These are phyloP conservation scores for Pseudocercospora vitis DNA, from an alignment of 2,329 filamentous ascomycete species.

Conservation along the genomic window DNA sequence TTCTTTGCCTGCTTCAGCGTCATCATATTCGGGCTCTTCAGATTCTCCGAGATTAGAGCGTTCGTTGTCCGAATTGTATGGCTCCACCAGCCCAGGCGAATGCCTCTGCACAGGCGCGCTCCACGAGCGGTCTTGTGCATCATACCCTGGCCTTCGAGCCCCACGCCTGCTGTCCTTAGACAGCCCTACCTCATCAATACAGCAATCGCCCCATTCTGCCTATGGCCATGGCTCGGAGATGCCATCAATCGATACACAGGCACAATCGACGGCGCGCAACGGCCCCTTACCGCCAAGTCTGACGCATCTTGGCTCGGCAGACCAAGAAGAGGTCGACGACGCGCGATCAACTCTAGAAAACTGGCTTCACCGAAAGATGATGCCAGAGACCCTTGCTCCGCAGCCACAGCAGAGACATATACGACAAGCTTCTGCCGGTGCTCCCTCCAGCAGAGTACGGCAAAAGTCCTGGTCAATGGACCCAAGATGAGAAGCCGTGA, in stretches of 20 bases:
- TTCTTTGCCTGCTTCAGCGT: slow-evolving; percentile 14
- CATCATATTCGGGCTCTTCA: slow-evolving; percentile 13
- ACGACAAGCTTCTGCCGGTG: not conserved
- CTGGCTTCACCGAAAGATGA: slow-evolving; percentile 1
- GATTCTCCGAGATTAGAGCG: slow-evolving; percentile 9
- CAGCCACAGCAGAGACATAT: not conserved
- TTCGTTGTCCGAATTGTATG: slow-evolving; percentile 23
- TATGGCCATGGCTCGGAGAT: not conserved
- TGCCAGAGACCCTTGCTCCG: not conserved
- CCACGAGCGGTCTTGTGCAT: slow-evolving; percentile 21
- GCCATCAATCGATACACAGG: not conserved
- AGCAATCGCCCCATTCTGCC: slow-evolving; percentile 2
- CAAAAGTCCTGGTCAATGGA: not conserved
- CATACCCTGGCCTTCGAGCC: slow-evolving; percentile 22
- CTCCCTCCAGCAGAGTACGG: not conserved
- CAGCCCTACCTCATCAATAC: slow-evolving; percentile 5
- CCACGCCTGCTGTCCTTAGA: slow-evolving; percentile 12
- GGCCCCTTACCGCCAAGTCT: not conserved
- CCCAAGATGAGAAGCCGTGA: not conserved
- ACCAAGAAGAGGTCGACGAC: slow-evolving; percentile 16
- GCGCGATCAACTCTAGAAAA: not conserved
- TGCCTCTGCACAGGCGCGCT: slow-evolving; percentile 27
- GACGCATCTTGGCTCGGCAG: slow-evolving; percentile 7
- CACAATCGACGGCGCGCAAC: not conserved
- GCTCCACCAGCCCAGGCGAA: slow-evolving; percentile 17